phyloP scores from a whole-genome alignment of 2,329 filamentous ascomycete genomes.

The Ophiostoma sp. region DNA sequence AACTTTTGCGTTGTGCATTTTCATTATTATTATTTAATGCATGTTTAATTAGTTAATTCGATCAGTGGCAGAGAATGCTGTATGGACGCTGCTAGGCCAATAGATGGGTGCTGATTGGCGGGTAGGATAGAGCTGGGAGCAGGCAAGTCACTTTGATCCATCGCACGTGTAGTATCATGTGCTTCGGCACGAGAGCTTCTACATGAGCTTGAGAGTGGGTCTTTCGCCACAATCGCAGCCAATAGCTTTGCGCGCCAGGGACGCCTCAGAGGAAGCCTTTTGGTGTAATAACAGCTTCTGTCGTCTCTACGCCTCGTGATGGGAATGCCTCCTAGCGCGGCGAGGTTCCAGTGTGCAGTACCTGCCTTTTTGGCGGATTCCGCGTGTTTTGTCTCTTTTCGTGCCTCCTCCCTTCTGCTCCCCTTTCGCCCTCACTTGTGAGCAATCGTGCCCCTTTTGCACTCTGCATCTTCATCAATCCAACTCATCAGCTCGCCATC shows the following conservation, averaged over 20 bases:
- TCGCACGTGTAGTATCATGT: neutral
- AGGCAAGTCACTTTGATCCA: neutral
- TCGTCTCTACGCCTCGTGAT: slow-evolving; percentile 18
- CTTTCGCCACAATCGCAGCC: neutral
- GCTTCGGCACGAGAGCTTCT: neutral
- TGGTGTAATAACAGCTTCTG: slow-evolving; percentile 14
- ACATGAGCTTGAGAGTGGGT: neutral
- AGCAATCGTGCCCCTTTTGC: neutral
- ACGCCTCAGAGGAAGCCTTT: neutral
- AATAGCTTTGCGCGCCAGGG: neutral
- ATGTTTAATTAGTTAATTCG: neutral
- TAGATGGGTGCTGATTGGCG: slow-evolving; percentile 2
- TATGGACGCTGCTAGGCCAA: neutral
- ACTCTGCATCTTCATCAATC: neutral
- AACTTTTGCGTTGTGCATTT: neutral
- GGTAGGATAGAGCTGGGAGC: neutral
- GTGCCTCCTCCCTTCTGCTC: slow-evolving; percentile 19
- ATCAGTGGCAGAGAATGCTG: neutral
- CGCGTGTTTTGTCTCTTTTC: slow-evolving; percentile 20
- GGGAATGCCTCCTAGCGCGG: slow-evolving; percentile 21
- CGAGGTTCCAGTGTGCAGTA: slow-evolving; percentile 11
- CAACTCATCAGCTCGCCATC: neutral
- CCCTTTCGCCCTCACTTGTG: neutral
- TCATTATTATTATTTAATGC: neutral
- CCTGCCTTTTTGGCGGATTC: slow-evolving; percentile 15